phyloP scores from a whole-genome alignment of 306 rosid genomes.

The Vicia villosa region DNA sequence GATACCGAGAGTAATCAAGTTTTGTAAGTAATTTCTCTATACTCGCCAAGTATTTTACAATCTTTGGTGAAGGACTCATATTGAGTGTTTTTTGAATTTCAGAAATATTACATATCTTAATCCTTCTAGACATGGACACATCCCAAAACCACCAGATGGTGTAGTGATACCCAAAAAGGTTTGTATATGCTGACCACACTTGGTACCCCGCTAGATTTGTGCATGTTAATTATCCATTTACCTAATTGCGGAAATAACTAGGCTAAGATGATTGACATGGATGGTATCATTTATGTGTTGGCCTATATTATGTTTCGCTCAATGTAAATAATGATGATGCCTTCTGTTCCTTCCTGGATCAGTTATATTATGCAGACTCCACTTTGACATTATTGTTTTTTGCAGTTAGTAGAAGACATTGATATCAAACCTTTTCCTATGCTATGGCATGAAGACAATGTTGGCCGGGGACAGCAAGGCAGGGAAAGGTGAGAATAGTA shows the following conservation, averaged over 20 bases:
- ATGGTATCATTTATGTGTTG: background rate
- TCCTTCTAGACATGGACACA: slow-evolving; percentile 59
- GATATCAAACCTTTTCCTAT: slow-evolving; percentile 80
- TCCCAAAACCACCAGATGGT: slow-evolving; percentile 72
- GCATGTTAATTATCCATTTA: slow-evolving; percentile 10
- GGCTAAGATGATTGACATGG: slow-evolving; percentile 23
- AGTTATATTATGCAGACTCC: slow-evolving; percentile 1
- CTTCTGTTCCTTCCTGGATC: slow-evolving; percentile 20
- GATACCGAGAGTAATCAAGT: slow-evolving; percentile 71
- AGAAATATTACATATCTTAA: slow-evolving; percentile 76
- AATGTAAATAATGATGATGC: background rate
- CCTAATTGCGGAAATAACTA: slow-evolving; percentile 28
- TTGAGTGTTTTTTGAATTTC: slow-evolving; percentile 46
- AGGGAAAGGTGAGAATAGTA: slow-evolving; percentile 77
- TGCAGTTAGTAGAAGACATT: slow-evolving; percentile 72
- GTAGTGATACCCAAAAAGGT: slow-evolving; percentile 83
- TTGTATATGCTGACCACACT: slow-evolving; percentile 30
- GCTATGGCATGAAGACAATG: slow-evolving; percentile 91
- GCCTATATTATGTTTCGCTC: background rate
- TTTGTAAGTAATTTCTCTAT: slow-evolving; percentile 59
- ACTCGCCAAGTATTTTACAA: slow-evolving; percentile 28
- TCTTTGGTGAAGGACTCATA: slow-evolving; percentile 31
- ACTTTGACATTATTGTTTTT: slow-evolving; percentile 25
- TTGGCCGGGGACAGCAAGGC: slow-evolving; percentile 60
- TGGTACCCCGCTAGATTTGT: too few relatives aligned